Evolutionary conservation across 2,329 filamentous ascomycete genomes (phyloP).

Genomic region (Colletotrichum tropicale): DNA sequence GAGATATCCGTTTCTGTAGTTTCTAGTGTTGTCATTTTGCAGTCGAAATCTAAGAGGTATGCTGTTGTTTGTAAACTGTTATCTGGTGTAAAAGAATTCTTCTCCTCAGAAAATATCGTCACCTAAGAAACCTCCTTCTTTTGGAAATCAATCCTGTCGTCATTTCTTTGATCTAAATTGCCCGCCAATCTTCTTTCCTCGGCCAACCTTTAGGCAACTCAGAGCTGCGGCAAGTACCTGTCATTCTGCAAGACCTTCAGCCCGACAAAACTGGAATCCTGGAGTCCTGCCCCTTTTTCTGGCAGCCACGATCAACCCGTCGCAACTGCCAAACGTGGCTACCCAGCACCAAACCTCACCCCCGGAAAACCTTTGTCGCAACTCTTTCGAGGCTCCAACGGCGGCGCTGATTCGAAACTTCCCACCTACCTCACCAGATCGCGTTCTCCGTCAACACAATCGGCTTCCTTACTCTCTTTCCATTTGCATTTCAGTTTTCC

Average conservation of each 20-base stretch:
- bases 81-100: neutral
- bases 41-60: accelerated
- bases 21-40: neutral
- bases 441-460: neutral
- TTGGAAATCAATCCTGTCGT: accelerated
- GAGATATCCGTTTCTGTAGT: accelerated
- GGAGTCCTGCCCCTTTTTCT: neutral
- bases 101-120: neutral
- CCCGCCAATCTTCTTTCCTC: accelerated
- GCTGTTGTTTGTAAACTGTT: accelerated
- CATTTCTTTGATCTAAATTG: neutral
- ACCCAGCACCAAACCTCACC: neutral
- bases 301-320: neutral
- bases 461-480: neutral
- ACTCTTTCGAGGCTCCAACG: neutral
- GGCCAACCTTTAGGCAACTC: accelerated
- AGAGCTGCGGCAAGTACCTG: neutral
- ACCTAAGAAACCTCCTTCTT: accelerated
- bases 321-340: neutral
- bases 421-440: neutral
- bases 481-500: neutral
- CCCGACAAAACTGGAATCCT: neutral
- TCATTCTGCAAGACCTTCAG: neutral
- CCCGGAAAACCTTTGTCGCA: accelerated
- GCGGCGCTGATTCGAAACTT: neutral